Base-by-base conservation (phyloP, 2,329 filamentous ascomycete genomes). In the Trichophyton schoenleinii region DNA sequence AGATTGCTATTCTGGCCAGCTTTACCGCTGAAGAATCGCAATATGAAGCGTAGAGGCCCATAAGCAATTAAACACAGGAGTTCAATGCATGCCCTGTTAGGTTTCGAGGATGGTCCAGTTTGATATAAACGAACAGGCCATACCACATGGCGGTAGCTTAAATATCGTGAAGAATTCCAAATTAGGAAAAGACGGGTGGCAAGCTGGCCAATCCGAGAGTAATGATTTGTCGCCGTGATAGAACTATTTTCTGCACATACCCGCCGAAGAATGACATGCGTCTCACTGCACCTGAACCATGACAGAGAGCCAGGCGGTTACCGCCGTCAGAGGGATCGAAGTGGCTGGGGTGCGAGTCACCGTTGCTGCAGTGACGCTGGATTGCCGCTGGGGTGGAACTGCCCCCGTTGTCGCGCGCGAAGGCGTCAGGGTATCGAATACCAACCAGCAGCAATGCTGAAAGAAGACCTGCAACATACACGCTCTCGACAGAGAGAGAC, bases 351-450 rank as follows among this genome's bases (percentile, higher is more conserved):
- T 31, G 28, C 31, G 52, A 55, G 28, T 28, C 31, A 15, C 11
- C 15, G 52, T 55, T 55, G 52, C 52, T 55, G 52, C 9, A 55
- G 52, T 55, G 52, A 55, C 52, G 52, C 52, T 28, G 52, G 52
- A 55, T 55, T 55, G 52, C 52, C 52, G 52, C 52, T 15, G 28
- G 52, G 28, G 52, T 55, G 52, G 52, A 36, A 55, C 52, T 36
- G 28, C 28, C 7, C 15, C 25, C 34, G 52, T 15, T 55, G 52
- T 55, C 28, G 52, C 52, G 52, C 52, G 52, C 52, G 31, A 55
- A 55, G 28, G 52, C 52, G 52, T 36, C 52, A 55, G 52, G 28
- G 28, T 34, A 28, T 34, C 52, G 28, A 55, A 28, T 52, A 52
- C 46, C 46, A 52, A 52, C 46, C 46, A 52, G 52, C 52, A 55